Evolutionary conservation across 305 asterid genomes (phyloP), one percentile per base, ranked within the genome.

Genomic region (Fraxinus angustifolia): DNA sequence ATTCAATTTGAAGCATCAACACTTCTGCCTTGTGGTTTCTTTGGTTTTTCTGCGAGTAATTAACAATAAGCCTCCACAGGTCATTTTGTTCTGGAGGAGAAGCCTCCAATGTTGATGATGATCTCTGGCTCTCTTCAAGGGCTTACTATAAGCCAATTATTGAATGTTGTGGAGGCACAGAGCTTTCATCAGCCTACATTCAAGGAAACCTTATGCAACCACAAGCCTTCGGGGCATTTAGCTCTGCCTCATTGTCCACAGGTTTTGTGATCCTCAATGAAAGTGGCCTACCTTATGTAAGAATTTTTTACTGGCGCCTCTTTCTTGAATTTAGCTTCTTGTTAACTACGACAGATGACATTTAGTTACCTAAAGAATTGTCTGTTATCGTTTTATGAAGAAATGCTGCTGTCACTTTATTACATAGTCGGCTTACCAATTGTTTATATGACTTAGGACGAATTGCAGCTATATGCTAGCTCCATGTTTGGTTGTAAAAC

Each of bases 111-210:
- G 73, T 92, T 28, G 98, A 95, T 78, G 99, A 95, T 83, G 97
- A 93, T 86, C 95, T 95, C 40, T 95, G 99, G 98, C 97, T 95
- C 86, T 90, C 98, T n/a, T 92, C 99, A 28, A 90, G 89, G 90
- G 89, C 93, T 71, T 90, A 53, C 83, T 95, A 95, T 86, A 91
- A 86, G 82, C 98, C 97, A 33, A 82, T 95, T 82, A 58, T 93
- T 58, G 98, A 94, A 87, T 87, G 93, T 77, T 95, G 99, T 82
- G 99, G 99, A 82, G 98, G 99, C 83, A 92, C 98, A 7, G 99
- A 95, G 90, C 99, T 94, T 75, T 86, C 99, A 2, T 92, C 98
- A 0, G 79, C 93, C 79, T 95, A 94, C 77, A 84, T 95, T 50
- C 83, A 81, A 1, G 98, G 98, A 83, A 95, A 88, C 87, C 90